Conservation (phyloP, 306 rosid genomes). For the Pyrus betulifolia region DNA sequence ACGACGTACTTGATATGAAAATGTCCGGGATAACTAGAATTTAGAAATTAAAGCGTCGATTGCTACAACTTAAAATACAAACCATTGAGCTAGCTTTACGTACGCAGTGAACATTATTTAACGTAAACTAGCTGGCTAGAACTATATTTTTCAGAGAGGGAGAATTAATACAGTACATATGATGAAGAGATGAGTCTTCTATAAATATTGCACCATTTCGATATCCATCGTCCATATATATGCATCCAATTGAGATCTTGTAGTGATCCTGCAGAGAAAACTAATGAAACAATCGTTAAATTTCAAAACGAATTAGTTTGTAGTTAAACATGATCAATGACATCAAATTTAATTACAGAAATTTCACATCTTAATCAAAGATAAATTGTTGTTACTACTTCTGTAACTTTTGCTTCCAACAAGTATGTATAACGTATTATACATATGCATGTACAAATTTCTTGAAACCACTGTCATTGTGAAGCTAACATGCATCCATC, state of each 20-base stretch:
- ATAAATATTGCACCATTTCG: not conserved
- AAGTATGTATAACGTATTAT: no score
- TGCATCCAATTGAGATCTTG: not conserved
- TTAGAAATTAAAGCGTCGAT: not conserved
- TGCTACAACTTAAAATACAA: not conserved
- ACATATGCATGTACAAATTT: not conserved
- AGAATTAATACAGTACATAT: not conserved
- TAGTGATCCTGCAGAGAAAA: not conserved
- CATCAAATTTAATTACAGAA: not conserved
- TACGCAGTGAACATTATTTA: conserved; percentile 1
- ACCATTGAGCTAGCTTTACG: not conserved
- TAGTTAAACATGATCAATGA: not conserved
- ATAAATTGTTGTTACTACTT: not conserved
- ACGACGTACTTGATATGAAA: not conserved
- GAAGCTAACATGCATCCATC: no score
- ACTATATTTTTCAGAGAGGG: not conserved
- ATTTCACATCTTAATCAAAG: not conserved
- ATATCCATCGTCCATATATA: not conserved
- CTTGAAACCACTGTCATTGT: not conserved
- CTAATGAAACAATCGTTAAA: not conserved
- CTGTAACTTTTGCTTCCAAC: not conserved
- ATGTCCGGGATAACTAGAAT: not conserved
- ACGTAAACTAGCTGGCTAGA: not conserved
- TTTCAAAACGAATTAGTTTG: not conserved
- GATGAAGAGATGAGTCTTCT: not conserved